phyloP scores from a whole-genome alignment of 306 rosid genomes.

The Comarum palustre region DNA sequence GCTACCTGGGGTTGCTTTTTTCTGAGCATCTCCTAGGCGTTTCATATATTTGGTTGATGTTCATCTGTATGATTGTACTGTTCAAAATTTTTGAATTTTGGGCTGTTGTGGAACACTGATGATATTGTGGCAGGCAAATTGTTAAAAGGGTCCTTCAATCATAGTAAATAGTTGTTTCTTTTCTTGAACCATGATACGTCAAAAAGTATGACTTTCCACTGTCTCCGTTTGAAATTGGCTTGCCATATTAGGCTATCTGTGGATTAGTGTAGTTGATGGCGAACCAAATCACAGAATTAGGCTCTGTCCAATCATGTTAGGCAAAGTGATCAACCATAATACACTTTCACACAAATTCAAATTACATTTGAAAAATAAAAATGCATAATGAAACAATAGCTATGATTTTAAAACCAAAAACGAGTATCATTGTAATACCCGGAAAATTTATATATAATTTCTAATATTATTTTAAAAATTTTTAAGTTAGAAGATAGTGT shows the following conservation, averaged over 20 bases:
- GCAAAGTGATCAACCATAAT: not conserved
- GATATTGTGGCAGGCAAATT: not conserved
- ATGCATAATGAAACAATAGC: not conserved
- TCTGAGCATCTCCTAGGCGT: too few relatives aligned
- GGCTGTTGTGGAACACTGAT: not conserved
- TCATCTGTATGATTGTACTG: not conserved
- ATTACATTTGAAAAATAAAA: not conserved
- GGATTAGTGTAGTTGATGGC: not conserved
- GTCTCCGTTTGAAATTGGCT: not conserved
- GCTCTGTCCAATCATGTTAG: slow-evolving; percentile 6
- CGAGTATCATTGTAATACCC: not conserved
- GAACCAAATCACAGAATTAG: not conserved
- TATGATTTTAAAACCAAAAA: not conserved
- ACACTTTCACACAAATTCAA: not conserved
- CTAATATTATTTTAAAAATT: too few relatives aligned
- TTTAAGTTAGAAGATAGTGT: too few relatives aligned
- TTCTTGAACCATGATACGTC: not conserved
- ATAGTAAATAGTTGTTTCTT: not conserved
- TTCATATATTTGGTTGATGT: not conserved
- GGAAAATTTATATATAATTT: too few relatives aligned
- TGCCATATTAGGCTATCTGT: not conserved
- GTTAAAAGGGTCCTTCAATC: not conserved
- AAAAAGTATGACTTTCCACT: not conserved
- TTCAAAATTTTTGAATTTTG: not conserved
- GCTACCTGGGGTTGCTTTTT: too few relatives aligned